Conservation (phyloP, 495 filamentous ascomycete species). For the Cryomyces minteri region DNA sequence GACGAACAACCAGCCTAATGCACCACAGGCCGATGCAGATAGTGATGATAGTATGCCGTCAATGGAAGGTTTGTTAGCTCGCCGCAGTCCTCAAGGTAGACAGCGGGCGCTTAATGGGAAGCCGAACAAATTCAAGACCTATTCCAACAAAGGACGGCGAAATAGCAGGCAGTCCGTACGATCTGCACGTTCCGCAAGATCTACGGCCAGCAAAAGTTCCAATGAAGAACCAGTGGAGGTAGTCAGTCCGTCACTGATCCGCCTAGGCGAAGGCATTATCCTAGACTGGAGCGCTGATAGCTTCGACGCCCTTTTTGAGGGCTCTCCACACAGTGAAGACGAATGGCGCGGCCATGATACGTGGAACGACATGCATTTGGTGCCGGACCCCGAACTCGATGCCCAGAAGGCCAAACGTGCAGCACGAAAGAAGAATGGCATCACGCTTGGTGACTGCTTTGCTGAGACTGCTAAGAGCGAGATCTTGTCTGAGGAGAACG, state of each 20-base stretch:
- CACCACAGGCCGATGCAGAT: not conserved
- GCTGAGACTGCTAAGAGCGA: conserved; percentile 88
- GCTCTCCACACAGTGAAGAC: conserved; percentile 15
- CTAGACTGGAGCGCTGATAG: conserved; percentile 61
- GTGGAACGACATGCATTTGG: conserved; percentile 27
- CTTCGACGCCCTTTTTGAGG: conserved; percentile 51
- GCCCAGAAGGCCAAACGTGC: conserved; percentile 37
- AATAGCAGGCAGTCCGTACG: not conserved
- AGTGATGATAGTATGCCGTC: not conserved
- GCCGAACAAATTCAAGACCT: conserved; percentile 10
- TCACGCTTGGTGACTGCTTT: conserved; percentile 78
- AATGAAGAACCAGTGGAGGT: not conserved
- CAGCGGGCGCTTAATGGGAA: not conserved
- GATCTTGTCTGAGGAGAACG: conserved; percentile 80
- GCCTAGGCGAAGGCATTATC: conserved; percentile 59
- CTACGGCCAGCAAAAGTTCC: not conserved
- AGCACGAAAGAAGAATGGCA: conserved; percentile 48
- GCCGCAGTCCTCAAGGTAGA: not conserved
- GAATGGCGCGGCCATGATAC: conserved; percentile 33
- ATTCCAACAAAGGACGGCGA: conserved; percentile 1
- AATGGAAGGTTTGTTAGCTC: not conserved
- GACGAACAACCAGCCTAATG: not conserved
- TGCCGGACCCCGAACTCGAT: conserved; percentile 50
- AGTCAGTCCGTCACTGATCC: not conserved
- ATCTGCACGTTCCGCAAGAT: not conserved